Evolutionary conservation across 805 yeast genomes (phyloP).

Genomic region (Tetrapisispora taiwanensis): DNA sequence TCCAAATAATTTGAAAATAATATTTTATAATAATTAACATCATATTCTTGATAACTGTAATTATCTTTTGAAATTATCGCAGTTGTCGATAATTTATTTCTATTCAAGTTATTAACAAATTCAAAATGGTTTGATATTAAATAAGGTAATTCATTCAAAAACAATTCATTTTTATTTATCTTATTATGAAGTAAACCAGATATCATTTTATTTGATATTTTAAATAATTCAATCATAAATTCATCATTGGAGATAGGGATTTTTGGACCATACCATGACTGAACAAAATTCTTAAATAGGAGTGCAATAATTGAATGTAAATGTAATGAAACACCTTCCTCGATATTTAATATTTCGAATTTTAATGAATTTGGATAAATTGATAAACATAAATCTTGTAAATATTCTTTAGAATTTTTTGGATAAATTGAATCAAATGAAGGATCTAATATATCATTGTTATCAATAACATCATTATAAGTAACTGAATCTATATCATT

Average conservation of each 20-base stretch:
- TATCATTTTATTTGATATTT: slow-evolving; percentile 9
- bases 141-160: slow-evolving; percentile 22
- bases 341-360: slow-evolving; percentile 6
- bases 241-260: slow-evolving; percentile 20
- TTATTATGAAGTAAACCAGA: slow-evolving; percentile 2
- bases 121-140: slow-evolving; percentile 16
- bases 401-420: slow-evolving; percentile 19
- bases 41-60: slow-evolving; percentile 7
- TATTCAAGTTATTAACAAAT: slow-evolving; percentile 3
- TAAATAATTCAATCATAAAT: slow-evolving; percentile 12
- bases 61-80: slow-evolving; percentile 6
- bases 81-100: not conserved
- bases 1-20: slow-evolving; percentile 9
- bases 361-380: slow-evolving; percentile 17
- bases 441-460: slow-evolving; percentile 3
- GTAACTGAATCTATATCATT: no score
- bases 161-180: slow-evolving; percentile 9
- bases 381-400: slow-evolving; percentile 19
- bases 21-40: slow-evolving; percentile 13
- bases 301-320: slow-evolving; percentile 19
- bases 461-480: not conserved
- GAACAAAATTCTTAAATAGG: slow-evolving; percentile 19
- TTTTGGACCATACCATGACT: slow-evolving; percentile 26
- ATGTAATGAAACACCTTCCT: slow-evolving; percentile 10
- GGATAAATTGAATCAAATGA: slow-evolving; percentile 13